A percentile compares a stretch with the other conserved stretches of the same genome.
Evolutionary conservation across 192 early-diverging fungal genomes (phyloP).

Genomic region (Blastocladiella britannica): DNA sequence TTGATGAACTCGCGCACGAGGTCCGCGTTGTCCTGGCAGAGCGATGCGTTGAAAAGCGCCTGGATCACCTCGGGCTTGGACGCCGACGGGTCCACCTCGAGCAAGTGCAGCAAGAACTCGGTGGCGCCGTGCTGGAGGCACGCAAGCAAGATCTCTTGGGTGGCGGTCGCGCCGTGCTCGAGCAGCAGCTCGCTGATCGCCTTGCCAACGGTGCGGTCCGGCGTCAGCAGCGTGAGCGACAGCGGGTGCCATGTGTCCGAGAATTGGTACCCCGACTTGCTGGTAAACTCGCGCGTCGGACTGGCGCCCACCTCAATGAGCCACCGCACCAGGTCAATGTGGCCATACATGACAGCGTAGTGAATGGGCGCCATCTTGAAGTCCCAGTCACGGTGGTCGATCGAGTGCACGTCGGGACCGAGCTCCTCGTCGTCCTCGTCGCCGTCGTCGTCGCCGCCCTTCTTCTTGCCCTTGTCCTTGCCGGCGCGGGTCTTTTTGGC

Average conservation of each 20-base stretch:
- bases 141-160: no score
- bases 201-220: neutral
- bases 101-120: no score
- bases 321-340: slow-evolving; percentile 26
- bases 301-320: slow-evolving; percentile 32
- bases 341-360: slow-evolving; percentile 35
- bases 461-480: slow-evolving; percentile 6
- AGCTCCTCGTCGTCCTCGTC: neutral
- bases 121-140: no score
- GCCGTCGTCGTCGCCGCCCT: slow-evolving; percentile 1
- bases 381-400: slow-evolving; percentile 22
- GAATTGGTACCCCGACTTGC: no score
- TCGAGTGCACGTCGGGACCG: slow-evolving; percentile 9
- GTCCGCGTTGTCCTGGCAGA: neutral
- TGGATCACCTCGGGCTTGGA: neutral
- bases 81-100: neutral
- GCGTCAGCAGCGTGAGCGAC: neutral
- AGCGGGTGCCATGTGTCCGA: neutral
- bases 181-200: neutral
- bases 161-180: neutral
- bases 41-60: neutral
- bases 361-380: slow-evolving; percentile 39
- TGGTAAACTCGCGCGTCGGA: no score
- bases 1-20: neutral
- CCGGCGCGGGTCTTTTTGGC: no score